Evolutionary conservation across 169 alveolate species (phyloP).

Genomic region (Perkinsus marinus): DNA sequence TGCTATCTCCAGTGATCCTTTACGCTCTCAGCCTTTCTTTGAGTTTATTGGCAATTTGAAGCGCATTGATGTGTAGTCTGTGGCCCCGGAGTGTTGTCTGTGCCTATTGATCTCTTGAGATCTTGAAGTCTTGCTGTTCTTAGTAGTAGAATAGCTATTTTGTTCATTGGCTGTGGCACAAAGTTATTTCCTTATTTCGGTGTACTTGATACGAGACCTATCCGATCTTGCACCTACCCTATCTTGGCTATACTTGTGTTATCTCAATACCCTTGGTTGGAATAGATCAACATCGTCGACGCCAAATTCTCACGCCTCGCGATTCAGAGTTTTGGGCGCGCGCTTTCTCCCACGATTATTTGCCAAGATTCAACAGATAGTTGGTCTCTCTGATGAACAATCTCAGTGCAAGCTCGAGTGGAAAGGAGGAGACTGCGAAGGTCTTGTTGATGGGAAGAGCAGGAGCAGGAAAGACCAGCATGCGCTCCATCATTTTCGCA

Average conservation of each 20-base stretch:
- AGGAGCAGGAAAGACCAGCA: constrained; percentile 82
- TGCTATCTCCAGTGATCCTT: neutral
- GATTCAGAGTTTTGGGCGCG: neutral
- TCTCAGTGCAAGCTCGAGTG: neutral
- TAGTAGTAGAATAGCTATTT: too few species aligned
- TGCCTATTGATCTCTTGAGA: neutral
- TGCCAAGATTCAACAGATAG: neutral
- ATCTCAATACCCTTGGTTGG: too few species aligned
- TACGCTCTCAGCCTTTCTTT: neutral
- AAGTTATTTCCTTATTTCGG: too few species aligned
- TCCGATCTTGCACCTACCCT: too few species aligned
- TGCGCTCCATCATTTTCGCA: constrained; percentile 87
- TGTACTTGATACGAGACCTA: too few species aligned
- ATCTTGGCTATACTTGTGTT: too few species aligned
- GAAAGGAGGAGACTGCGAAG: constrained; percentile 22
- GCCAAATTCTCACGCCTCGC: too few species aligned
- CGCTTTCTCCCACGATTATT: neutral
- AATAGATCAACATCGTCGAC: too few species aligned
- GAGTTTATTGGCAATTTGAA: neutral
- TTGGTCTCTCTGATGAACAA: neutral
- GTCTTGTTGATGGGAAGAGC: constrained; percentile 79
- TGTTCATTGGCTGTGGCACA: too few species aligned
- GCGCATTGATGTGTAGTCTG: neutral
- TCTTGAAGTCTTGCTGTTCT: too few species aligned
- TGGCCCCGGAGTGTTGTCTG: neutral